Conservation (phyloP, 108 stramenopile genomes). For the Nitzschia sp. region DNA sequence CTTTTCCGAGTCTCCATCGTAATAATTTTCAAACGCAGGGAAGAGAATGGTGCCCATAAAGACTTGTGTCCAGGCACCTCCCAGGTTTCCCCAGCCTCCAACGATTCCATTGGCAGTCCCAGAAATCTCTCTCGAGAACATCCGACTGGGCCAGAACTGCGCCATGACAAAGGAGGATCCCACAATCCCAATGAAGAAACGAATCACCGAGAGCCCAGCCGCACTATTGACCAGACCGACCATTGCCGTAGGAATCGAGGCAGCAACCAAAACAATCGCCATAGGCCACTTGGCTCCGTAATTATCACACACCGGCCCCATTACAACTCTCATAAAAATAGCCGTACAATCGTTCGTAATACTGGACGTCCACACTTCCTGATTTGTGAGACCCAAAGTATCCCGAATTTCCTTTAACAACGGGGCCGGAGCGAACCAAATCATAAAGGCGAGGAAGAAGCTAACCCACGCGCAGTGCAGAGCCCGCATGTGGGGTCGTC, state of each 20-base stretch:
- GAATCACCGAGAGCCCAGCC: conserved; percentile 44
- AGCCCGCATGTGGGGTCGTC: conserved; percentile 84
- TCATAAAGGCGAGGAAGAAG: conserved; percentile 84
- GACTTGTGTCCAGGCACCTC: conserved; percentile 60
- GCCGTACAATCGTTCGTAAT: conserved; percentile 70
- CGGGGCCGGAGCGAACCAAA: conserved; percentile 89
- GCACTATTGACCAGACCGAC: conserved; percentile 66
- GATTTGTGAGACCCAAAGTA: conserved; percentile 59
- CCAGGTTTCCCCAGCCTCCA: conserved; percentile 83
- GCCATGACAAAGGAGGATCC: conserved; percentile 75
- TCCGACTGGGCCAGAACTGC: conserved; percentile 72
- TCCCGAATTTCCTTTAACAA: conserved; percentile 68
- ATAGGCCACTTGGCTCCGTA: conserved; percentile 73
- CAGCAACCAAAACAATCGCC: conserved; percentile 54
- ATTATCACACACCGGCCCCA: conserved; percentile 84
- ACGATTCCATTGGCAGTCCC: conserved; percentile 76
- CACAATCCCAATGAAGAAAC: conserved; percentile 72
- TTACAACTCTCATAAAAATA: conserved; percentile 70
- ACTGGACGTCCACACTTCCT: conserved; percentile 76
- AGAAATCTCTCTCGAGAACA: conserved; percentile 65
- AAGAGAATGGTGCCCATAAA: conserved; percentile 59
- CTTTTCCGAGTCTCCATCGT: conserved; percentile 40
- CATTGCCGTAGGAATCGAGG: conserved; percentile 72
- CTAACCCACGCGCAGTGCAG: conserved; percentile 79
- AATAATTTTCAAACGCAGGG: conserved; percentile 44